These are phyloP conservation scores for Harrya chromipes DNA, from an alignment of 768 basidiomycete species.

Conservation along the genomic window DNA sequence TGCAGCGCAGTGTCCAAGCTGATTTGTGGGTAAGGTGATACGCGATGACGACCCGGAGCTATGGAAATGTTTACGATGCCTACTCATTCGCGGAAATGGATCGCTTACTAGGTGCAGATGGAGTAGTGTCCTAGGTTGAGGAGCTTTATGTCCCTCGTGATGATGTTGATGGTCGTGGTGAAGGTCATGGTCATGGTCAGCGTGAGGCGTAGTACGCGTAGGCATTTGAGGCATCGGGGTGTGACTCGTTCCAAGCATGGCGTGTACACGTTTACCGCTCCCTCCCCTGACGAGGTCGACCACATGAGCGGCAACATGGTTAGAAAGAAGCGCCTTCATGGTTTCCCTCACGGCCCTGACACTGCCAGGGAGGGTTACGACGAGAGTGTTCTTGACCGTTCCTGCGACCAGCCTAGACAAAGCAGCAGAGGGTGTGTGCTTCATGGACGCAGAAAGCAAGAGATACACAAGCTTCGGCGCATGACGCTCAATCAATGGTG, in stretches of 20 bases:
- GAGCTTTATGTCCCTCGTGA: constrained; percentile 42
- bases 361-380: constrained; percentile 83
- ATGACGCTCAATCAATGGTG: constrained; percentile 60
- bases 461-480: constrained; percentile 75
- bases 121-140: constrained; percentile 57
- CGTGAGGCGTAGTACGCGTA: no score
- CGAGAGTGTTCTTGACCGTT: constrained; percentile 58
- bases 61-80: background rate
- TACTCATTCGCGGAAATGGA: background rate
- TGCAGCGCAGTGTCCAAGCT: constrained; percentile 62
- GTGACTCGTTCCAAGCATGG: constrained; percentile 39
- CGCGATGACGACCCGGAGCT: constrained; percentile 71
- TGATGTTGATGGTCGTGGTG: constrained; percentile 37
- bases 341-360: constrained; percentile 84
- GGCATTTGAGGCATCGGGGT: background rate
- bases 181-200: constrained; percentile 26
- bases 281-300: constrained; percentile 72
- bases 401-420: constrained; percentile 84
- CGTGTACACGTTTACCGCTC: constrained; percentile 57
- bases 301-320: constrained; percentile 63
- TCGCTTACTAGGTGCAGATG: constrained; percentile 57
- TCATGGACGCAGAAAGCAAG: constrained; percentile 62
- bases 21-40: constrained; percentile 75
- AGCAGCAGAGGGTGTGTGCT: constrained; percentile 75
- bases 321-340: constrained; percentile 55